These are phyloP conservation scores for Cutaneotrichosporon sp. DNA, from an alignment of 1,284 basidiomycete genomes.

Conservation along the genomic window DNA sequence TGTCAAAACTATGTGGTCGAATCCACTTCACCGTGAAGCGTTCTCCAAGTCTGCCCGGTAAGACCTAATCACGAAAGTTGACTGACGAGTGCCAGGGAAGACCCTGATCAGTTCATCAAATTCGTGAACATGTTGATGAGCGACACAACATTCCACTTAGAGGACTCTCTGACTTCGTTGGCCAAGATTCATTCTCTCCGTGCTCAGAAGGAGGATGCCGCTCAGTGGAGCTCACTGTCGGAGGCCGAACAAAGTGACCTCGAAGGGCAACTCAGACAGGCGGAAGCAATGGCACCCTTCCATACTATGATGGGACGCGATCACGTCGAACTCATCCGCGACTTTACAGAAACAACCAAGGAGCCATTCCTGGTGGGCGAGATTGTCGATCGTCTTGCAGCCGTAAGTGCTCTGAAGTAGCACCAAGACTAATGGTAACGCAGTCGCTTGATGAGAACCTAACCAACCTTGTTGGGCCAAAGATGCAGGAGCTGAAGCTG, in stretches of 20 bases:
- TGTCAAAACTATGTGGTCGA: slow-evolving; percentile 82
- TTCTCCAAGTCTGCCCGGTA: slow-evolving; percentile 71
- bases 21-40: slow-evolving; percentile 76
- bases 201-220: slow-evolving; percentile 70
- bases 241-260: slow-evolving; percentile 75
- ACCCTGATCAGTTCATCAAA: slow-evolving; percentile 84
- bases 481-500: slow-evolving; percentile 67
- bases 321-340: slow-evolving; percentile 80
- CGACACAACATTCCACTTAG: slow-evolving; percentile 96
- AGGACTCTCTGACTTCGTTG: slow-evolving; percentile 88
- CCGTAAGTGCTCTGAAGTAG: no score
- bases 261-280: slow-evolving; percentile 67
- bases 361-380: slow-evolving; percentile 93
- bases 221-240: slow-evolving; percentile 62
- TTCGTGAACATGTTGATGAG: slow-evolving; percentile 99
- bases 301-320: slow-evolving; percentile 83
- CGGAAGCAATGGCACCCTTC: slow-evolving; percentile 77
- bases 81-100: slow-evolving; percentile 54
- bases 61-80: slow-evolving; percentile 33
- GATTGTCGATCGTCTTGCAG: slow-evolving; percentile 90
- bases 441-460: slow-evolving; percentile 80
- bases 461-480: slow-evolving; percentile 80
- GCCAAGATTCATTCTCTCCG: slow-evolving; percentile 83
- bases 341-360: slow-evolving; percentile 87
- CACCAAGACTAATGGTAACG: no score